Base-by-base conservation (phyloP, 768 basidiomycete genomes). In the Boletus eberwhitei region DNA sequence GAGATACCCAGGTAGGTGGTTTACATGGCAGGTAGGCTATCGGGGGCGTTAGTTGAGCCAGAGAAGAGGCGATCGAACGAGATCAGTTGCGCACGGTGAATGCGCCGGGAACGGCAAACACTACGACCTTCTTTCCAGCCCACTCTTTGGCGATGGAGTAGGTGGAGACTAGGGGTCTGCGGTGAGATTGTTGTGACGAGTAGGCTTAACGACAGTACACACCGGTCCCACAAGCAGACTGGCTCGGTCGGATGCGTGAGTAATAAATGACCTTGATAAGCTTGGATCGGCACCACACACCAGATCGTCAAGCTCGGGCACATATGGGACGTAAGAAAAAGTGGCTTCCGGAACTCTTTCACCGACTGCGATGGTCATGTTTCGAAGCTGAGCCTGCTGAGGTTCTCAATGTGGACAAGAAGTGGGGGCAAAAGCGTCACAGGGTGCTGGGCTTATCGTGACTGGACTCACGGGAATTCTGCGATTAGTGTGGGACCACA, bases 61-160 rank as follows among this genome's bases (percentile, higher is more conserved):
- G 13, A 39, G 5, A 21, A 24, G 19, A n/a, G 4, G 36, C 16
- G 51, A 56, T 52, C 39, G 14, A 11, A 38, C 8, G 32, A 48
- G 43, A 51, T 53, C 43, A 5, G 31, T 12, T 46, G 56, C 84
- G 55, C 58, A 89, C 88, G 16, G 88, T 88, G 75, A 90, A 90
- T 16, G 88, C 87, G 43, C 90, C 90, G 17, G 89, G 90, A 34
- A 90, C 87, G 53, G 87, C 76, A 68, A 92, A 79, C 49, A 91
- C 64, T 36, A 91, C 86, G 48, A 92, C 87, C 68, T 87, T 88
- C 77, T 92, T 92, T 64, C 84, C 85, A 69, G 85, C 86, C 87
- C 87, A 90, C 44, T 80, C 76, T 54, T 83, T 74, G 26, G 82
- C 14, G 54, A 64, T 88, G 37, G 70, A 73, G 58, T 89, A 71